These are phyloP conservation scores for Coemansia reversa DNA, from an alignment of 192 early-diverging fungal genomes.

Conservation along the genomic window DNA sequence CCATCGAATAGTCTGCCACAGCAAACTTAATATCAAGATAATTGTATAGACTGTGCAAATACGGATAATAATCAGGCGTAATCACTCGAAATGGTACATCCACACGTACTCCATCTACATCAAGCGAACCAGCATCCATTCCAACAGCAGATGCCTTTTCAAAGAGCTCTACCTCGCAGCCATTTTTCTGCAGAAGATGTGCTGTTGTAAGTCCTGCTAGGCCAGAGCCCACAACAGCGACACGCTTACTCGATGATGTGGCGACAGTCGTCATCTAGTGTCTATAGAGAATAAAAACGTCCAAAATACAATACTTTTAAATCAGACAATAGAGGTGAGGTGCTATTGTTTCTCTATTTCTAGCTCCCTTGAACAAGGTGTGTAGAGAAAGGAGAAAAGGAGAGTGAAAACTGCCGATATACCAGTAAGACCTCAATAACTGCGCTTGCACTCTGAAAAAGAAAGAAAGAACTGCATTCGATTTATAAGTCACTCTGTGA, in stretches of 20 bases:
- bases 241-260: constrained; percentile 7
- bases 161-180: constrained; percentile 39
- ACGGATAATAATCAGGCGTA: constrained; percentile 52
- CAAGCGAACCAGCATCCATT: constrained; percentile 49
- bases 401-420: not conserved
- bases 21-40: constrained; percentile 33
- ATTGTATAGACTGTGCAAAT: constrained; percentile 34
- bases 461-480: not conserved
- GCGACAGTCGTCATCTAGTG: not conserved
- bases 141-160: constrained; percentile 29
- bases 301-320: not conserved
- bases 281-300: not conserved
- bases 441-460: not conserved
- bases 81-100: constrained; percentile 55
- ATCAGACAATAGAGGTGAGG: not conserved
- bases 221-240: constrained; percentile 49
- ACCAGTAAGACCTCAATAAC: not conserved
- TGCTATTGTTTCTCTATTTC: not conserved
- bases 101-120: constrained; percentile 37
- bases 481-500: no score
- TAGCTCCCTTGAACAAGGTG: not conserved
- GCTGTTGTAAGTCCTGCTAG: constrained; percentile 50
- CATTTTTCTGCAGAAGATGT: constrained; percentile 34
- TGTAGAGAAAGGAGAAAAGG: not conserved
- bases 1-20: constrained; percentile 49